Conservation (phyloP, 2,329 filamentous ascomycete species). For the Calonectria naviculata region DNA sequence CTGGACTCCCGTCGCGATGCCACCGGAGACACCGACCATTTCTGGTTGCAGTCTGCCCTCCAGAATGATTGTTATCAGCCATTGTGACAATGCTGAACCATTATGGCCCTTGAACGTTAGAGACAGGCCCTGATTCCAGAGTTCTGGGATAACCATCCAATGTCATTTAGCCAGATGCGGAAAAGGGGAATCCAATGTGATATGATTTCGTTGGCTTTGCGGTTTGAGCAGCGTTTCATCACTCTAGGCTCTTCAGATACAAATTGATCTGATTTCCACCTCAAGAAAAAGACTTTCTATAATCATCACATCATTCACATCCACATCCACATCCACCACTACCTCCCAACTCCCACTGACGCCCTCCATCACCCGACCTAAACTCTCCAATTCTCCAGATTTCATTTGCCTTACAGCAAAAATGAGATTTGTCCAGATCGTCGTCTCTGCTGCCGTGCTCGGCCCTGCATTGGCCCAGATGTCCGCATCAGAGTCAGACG, state of each 20-base stretch:
- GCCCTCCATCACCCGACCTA: not conserved
- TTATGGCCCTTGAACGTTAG: not conserved
- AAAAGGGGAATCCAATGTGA: not conserved
- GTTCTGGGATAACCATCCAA: not conserved
- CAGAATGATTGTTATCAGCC: not conserved
- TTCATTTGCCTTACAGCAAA: not conserved
- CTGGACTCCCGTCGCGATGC: not conserved
- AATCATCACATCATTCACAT: not conserved
- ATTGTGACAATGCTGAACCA: not conserved
- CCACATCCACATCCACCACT: not conserved
- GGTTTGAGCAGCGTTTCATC: not conserved
- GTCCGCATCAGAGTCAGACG: not conserved
- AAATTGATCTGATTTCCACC: not conserved
- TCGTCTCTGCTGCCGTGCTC: not conserved
- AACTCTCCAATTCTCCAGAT: not conserved
- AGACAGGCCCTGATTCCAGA: not conserved
- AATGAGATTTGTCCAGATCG: constrained; percentile 8
- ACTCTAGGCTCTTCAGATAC: not conserved
- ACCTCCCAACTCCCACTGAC: not conserved
- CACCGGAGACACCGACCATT: not conserved
- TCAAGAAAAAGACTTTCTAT: not conserved
- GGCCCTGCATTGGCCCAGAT: constrained; percentile 3
- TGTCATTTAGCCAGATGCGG: not conserved
- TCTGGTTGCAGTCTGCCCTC: not conserved
- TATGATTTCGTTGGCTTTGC: not conserved